A percentile compares a stretch with the other conserved stretches of the same genome.
phyloP scores from a whole-genome alignment of 441 rosid genomes.

The Bruguiera hainesii region DNA sequence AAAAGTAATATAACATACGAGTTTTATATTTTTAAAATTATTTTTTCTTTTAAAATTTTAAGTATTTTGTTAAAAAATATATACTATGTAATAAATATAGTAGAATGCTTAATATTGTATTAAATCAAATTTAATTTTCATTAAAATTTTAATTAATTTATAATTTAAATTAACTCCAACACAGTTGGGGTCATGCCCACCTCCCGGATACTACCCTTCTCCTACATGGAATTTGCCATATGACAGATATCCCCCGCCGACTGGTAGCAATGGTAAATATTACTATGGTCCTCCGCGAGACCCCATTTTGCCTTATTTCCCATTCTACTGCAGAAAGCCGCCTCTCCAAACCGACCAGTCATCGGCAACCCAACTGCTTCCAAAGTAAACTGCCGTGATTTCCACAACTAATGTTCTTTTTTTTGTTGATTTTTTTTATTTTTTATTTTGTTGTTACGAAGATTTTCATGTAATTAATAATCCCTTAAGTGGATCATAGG shows the following conservation, averaged over 20 bases:
- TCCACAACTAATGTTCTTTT: constrained; percentile 5
- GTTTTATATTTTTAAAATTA: too few relatives aligned
- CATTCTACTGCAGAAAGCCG: constrained; percentile 39
- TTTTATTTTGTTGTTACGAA: constrained; percentile 8
- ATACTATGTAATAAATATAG: too few relatives aligned
- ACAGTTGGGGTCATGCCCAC: constrained; percentile 35
- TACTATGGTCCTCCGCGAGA: constrained; percentile 58
- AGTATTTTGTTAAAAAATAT: too few relatives aligned
- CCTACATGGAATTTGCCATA: constrained; percentile 47
- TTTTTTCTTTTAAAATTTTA: too few relatives aligned
- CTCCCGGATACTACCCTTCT: constrained; percentile 40
- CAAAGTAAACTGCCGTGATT: too few relatives aligned
- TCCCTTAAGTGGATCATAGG: too few relatives aligned
- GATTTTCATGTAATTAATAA: background rate
- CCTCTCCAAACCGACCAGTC: constrained; percentile 23
- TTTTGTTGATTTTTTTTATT: constrained; percentile 16
- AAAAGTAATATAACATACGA: too few relatives aligned
- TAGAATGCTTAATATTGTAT: too few relatives aligned
- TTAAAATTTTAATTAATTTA: too few relatives aligned
- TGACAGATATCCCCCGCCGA: constrained; percentile 37
- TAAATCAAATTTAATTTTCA: too few relatives aligned
- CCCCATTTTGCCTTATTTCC: constrained; percentile 75
- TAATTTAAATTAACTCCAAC: constrained; percentile 6
- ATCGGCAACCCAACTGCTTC: too few relatives aligned
- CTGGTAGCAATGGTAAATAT: constrained; percentile 9